Evolutionary conservation across 768 basidiomycete genomes (phyloP).

Genomic region (Naganishia onofrii): DNA sequence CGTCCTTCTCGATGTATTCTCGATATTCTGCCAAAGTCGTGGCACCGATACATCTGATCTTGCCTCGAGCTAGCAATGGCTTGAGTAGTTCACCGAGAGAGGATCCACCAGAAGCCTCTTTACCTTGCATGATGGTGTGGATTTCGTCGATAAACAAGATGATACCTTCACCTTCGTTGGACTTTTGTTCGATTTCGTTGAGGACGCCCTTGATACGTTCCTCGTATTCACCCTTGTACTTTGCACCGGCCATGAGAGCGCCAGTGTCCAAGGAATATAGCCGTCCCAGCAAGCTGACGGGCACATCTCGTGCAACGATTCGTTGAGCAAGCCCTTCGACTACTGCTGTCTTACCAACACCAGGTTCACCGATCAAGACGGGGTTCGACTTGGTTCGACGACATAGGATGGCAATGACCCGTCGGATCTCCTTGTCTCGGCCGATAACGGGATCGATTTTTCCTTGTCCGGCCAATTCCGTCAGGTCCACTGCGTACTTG

Average conservation of each 20-base stretch:
- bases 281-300: constrained; percentile 48
- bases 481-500: constrained; percentile 59
- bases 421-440: constrained; percentile 79
- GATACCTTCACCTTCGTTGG: constrained; percentile 71
- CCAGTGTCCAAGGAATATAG: constrained; percentile 81
- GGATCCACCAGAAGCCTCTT: constrained; percentile 21
- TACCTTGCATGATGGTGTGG: constrained; percentile 74
- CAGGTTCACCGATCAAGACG: constrained; percentile 82
- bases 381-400: constrained; percentile 88
- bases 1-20: constrained; percentile 81
- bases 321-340: constrained; percentile 94
- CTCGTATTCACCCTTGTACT: constrained; percentile 92
- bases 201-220: constrained; percentile 90
- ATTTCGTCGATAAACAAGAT: constrained; percentile 92
- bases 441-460: constrained; percentile 56
- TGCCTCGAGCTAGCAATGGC: constrained; percentile 72
- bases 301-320: constrained; percentile 80
- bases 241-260: constrained; percentile 61
- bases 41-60: constrained; percentile 68
- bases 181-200: constrained; percentile 85
- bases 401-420: constrained; percentile 77
- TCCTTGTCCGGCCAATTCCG: constrained; percentile 52
- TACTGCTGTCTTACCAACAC: constrained; percentile 93
- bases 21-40: constrained; percentile 76
- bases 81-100: constrained; percentile 72